Conservation (phyloP, 305 asterid species). For the Solanum chacoense region DNA sequence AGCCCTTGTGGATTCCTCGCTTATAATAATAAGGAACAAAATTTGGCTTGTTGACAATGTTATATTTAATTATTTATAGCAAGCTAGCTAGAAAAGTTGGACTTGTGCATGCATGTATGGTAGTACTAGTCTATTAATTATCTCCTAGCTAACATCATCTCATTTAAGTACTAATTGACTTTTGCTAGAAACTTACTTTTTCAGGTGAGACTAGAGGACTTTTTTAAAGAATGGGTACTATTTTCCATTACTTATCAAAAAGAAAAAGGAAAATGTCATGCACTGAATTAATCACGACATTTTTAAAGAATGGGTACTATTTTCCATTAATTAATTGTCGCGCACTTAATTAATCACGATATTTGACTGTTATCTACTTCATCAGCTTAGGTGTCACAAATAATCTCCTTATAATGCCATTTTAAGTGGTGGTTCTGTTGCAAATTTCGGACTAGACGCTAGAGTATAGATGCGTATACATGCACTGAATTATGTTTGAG, state of each 20-base stretch:
- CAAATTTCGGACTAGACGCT: neutral
- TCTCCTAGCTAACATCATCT: neutral
- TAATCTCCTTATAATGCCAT: neutral
- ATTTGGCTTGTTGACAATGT: neutral
- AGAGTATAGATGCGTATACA: neutral
- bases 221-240: neutral
- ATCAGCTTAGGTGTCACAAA: neutral
- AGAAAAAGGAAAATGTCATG: neutral
- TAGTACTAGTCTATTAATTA: neutral
- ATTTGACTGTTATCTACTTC: neutral
- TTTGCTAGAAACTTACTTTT: neutral
- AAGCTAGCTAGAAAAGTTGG: neutral
- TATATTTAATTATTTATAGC: neutral
- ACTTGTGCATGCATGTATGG: neutral
- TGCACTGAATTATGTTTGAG: neutral
- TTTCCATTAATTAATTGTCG: neutral
- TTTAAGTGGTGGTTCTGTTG: neutral
- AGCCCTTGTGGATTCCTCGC: neutral
- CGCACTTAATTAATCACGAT: neutral
- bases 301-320: neutral
- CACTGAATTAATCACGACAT: neutral
- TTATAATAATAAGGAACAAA: neutral
- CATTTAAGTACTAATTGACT: neutral
- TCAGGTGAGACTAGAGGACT: neutral
- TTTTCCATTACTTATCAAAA: neutral